Evolutionary conservation across 768 basidiomycete species (phyloP).

Genomic region (Tylopilus subfusipes): DNA sequence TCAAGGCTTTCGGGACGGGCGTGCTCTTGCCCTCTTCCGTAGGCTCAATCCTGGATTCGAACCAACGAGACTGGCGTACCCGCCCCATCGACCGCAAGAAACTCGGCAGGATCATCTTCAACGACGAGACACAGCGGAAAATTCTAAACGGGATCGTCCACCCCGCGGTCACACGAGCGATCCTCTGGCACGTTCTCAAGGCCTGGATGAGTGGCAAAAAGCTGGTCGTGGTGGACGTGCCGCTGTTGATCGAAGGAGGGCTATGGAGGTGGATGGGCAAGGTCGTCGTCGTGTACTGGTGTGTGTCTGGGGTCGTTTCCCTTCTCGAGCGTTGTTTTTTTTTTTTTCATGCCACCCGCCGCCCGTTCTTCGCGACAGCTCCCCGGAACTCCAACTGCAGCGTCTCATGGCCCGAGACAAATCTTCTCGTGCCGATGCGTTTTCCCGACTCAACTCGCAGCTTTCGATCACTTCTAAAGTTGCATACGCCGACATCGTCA

Average conservation of each 20-base stretch:
- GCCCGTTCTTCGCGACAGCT: conserved; percentile 41
- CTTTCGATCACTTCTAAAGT: conserved; percentile 77
- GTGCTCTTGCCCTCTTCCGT: conserved; percentile 45
- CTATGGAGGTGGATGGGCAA: conserved; percentile 80
- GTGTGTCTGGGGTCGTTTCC: not conserved
- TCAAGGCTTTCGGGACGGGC: conserved; percentile 63
- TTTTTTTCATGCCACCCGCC: not conserved
- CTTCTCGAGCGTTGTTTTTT: no score
- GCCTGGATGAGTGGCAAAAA: conserved; percentile 77
- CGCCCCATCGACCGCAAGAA: conserved; percentile 79
- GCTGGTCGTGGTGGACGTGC: conserved; percentile 85
- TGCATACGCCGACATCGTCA: conserved; percentile 75
- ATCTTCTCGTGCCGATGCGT: conserved; percentile 63
- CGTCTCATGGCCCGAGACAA: conserved; percentile 76
- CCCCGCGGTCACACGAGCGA: conserved; percentile 81
- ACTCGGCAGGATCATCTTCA: conserved; percentile 83
- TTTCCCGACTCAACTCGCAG: conserved; percentile 74
- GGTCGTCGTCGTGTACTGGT: conserved; percentile 94
- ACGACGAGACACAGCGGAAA: conserved; percentile 64
- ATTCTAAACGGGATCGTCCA: conserved; percentile 84
- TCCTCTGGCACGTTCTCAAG: conserved; percentile 63
- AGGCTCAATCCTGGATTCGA: not conserved
- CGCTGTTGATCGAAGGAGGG: conserved; percentile 85
- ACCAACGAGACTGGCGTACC: conserved; percentile 32
- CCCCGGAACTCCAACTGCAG: conserved; percentile 76